Evolutionary conservation across 257 asterid species (phyloP).

Genomic region (Penstemon newberryi): DNA sequence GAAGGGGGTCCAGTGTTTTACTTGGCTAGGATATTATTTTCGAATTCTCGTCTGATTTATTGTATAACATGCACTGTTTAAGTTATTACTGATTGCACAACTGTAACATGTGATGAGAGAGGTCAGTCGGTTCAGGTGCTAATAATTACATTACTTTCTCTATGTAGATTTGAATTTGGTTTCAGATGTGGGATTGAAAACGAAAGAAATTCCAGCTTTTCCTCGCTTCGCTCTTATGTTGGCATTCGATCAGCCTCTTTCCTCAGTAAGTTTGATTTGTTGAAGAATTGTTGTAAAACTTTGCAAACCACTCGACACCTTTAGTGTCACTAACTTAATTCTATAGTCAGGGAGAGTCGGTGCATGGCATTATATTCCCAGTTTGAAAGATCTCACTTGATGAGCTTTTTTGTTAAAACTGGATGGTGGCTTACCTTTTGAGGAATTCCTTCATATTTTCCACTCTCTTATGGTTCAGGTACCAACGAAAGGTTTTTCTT

Average conservation of each 20-base stretch:
- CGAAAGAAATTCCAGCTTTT: constrained; percentile 61
- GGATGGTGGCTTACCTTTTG: constrained; percentile 13
- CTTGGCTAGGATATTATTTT: constrained; percentile 16
- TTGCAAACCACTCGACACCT: background rate
- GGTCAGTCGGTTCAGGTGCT: background rate
- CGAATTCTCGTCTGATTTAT: constrained; percentile 2
- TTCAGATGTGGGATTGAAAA: constrained; percentile 51
- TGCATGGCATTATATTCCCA: background rate
- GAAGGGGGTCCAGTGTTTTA: constrained; percentile 1
- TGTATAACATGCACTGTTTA: background rate
- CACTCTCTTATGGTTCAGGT: constrained; percentile 48
- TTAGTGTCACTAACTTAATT: background rate
- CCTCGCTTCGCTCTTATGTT: constrained; percentile 84
- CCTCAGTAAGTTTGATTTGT: constrained; percentile 49
- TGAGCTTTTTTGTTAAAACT: constrained; percentile 8
- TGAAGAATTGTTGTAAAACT: constrained; percentile 1
- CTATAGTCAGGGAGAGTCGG: background rate
- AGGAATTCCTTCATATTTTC: constrained; percentile 11
- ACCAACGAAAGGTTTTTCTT: constrained; percentile 64
- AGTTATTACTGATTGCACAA: background rate
- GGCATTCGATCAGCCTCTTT: constrained; percentile 77
- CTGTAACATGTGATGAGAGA: constrained; percentile 3
- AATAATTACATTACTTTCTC: constrained; percentile 21
- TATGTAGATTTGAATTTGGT: constrained; percentile 49
- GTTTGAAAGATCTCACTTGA: constrained; percentile 3